These are phyloP conservation scores for Pythium volutum DNA, from an alignment of 352 stramenopile genomes.

Conservation along the genomic window DNA sequence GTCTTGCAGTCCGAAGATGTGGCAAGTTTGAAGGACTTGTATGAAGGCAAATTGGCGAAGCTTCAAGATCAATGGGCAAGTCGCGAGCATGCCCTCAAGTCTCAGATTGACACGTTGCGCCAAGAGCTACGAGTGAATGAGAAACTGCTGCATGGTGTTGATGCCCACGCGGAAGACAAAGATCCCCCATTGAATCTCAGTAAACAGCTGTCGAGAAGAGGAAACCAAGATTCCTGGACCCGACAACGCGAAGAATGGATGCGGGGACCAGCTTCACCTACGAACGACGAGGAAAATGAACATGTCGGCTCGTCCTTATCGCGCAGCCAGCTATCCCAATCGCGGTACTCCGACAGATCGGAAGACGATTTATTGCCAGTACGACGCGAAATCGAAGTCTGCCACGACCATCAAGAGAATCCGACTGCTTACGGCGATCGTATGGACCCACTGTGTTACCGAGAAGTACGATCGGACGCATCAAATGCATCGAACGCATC, in stretches of 20 bases:
- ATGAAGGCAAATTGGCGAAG: constrained; percentile 40
- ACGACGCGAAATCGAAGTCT: neutral
- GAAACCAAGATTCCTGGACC: constrained; percentile 8
- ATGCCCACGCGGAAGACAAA: neutral
- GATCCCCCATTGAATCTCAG: neutral
- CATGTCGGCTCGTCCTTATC: constrained; percentile 48
- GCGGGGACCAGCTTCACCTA: constrained; percentile 18
- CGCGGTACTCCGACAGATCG: constrained; percentile 15
- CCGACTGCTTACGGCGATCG: neutral
- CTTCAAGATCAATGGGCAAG: constrained; percentile 48
- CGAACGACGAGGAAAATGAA: constrained; percentile 31
- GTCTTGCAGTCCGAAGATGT: constrained; percentile 66
- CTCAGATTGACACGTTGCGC: constrained; percentile 50
- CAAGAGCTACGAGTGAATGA: constrained; percentile 43
- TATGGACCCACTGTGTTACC: neutral
- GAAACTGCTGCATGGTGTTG: constrained; percentile 19
- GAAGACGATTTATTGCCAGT: constrained; percentile 2
- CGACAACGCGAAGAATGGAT: constrained; percentile 17
- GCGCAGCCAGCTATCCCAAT: constrained; percentile 53
- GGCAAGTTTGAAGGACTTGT: constrained; percentile 41
- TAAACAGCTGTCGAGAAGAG: neutral
- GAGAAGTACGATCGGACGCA: neutral
- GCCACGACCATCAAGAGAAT: neutral
- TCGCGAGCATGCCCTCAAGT: constrained; percentile 40
- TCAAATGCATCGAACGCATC: neutral